Evolutionary conservation across 768 basidiomycete species (phyloP).

Genomic region (Mycena crocata): DNA sequence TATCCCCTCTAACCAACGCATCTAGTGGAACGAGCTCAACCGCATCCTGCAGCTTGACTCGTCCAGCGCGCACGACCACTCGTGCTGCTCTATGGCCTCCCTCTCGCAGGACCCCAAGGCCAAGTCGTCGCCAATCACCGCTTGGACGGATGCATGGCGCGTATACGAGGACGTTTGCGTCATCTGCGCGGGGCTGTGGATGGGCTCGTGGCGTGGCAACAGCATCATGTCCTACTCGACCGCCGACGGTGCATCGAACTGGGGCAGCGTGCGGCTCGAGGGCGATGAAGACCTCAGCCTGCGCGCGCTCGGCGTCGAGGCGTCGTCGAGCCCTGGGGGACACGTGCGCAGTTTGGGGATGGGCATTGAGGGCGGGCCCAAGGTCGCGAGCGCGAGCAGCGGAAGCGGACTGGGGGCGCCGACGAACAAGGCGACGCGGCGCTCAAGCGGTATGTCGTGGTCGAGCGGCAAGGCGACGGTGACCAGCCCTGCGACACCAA

Average conservation of each 20-base stretch:
- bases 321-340: conserved; percentile 23
- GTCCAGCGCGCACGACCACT: conserved; percentile 42
- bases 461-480: conserved; percentile 54
- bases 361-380: conserved; percentile 77
- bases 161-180: conserved; percentile 89
- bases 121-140: conserved; percentile 55
- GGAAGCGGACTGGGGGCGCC: conserved; percentile 39
- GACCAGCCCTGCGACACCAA: conserved; percentile 28
- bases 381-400: conserved; percentile 33
- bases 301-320: conserved; percentile 26
- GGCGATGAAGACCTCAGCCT: conserved; percentile 73
- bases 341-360: conserved; percentile 71
- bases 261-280: conserved; percentile 70
- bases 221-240: conserved; percentile 62
- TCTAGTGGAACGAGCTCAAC: conserved; percentile 83
- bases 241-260: conserved; percentile 59
- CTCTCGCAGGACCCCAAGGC: conserved; percentile 29
- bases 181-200: conserved; percentile 86
- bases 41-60: conserved; percentile 71
- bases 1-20: conserved; percentile 2
- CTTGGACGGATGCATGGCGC: conserved; percentile 83
- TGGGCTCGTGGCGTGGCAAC: conserved; percentile 72
- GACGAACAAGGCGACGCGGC: conserved; percentile 53
- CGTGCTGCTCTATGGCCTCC: conserved; percentile 51
- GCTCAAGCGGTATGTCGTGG: conserved; percentile 65